phyloP scores from a whole-genome alignment of 805 yeast genomes.

The Yueomyces sp. region DNA sequence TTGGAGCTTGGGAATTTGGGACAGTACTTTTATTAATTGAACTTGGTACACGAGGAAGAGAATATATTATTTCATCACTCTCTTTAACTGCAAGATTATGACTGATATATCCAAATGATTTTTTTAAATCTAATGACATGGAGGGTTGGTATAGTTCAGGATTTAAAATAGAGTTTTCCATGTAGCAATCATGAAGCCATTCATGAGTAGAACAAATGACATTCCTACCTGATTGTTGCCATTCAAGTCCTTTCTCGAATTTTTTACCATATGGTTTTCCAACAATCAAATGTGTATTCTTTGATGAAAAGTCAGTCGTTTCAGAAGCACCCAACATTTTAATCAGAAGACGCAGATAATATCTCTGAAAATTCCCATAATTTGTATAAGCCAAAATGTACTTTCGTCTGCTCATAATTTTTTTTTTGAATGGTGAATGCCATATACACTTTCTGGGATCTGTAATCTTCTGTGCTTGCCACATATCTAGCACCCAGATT shows the following conservation, averaged over 20 bases:
- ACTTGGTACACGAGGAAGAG: no score
- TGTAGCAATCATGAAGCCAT: conserved; percentile 1
- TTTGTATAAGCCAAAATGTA: conserved; percentile 57
- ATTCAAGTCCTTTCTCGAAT: conserved; percentile 44
- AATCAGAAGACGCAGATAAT: conserved; percentile 52
- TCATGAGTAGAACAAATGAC: not conserved
- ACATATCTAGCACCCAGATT: conserved; percentile 65
- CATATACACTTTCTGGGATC: conserved; percentile 43
- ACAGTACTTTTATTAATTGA: no score
- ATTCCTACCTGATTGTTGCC: not conserved
- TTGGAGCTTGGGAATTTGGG: no score
- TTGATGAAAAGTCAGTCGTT: conserved; percentile 47
- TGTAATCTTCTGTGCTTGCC: conserved; percentile 40
- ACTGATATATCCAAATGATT: not conserved
- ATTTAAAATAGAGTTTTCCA: not conserved
- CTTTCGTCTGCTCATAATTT: conserved; percentile 36
- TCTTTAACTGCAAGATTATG: not conserved
- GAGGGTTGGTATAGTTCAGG: not conserved
- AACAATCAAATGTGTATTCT: conserved; percentile 61
- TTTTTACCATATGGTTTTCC: conserved; percentile 60
- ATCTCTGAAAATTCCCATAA: conserved; percentile 73
- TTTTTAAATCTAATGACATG: no score
- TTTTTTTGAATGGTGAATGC: conserved; percentile 48
- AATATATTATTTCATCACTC: not conserved
- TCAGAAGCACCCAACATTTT: conserved; percentile 63